Conservation (phyloP, 768 basidiomycete species). For the Mycena vulgaris region DNA sequence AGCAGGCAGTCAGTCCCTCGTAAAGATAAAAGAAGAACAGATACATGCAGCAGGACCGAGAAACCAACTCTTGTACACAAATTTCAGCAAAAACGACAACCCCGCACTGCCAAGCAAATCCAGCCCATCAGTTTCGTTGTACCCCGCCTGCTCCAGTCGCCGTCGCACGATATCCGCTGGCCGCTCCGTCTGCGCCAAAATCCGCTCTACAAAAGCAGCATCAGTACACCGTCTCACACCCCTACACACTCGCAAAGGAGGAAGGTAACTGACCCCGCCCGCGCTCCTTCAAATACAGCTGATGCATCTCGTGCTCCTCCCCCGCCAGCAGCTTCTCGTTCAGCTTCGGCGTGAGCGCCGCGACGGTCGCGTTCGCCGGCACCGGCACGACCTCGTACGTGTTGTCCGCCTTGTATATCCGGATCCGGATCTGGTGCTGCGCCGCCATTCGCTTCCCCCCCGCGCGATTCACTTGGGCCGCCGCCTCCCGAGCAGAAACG, state of each 20-base stretch:
- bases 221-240: conserved; percentile 12
- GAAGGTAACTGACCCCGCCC: conserved; percentile 83
- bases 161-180: conserved; percentile 90
- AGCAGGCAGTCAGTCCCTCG: background rate
- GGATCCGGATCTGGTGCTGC: conserved; percentile 78
- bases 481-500: conserved; percentile 52
- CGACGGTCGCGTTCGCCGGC: conserved; percentile 68
- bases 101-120: conserved; percentile 83
- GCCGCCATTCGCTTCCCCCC: conserved; percentile 40
- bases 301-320: conserved; percentile 70
- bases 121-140: conserved; percentile 83
- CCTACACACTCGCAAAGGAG: background rate
- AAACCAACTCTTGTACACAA: conserved; percentile 88
- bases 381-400: conserved; percentile 81
- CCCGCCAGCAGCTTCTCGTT: conserved; percentile 38
- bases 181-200: conserved; percentile 84
- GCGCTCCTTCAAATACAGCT: conserved; percentile 81
- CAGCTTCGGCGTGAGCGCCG: conserved; percentile 36
- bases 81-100: conserved; percentile 88
- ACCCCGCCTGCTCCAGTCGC: conserved; percentile 91
- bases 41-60: conserved; percentile 76
- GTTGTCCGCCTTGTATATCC: conserved; percentile 83
- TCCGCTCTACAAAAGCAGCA: conserved; percentile 72
- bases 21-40: conserved; percentile 1
- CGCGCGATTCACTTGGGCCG: conserved; percentile 70